phyloP scores from a whole-genome alignment of 306 rosid genomes.

The Mucuna pruriens region DNA sequence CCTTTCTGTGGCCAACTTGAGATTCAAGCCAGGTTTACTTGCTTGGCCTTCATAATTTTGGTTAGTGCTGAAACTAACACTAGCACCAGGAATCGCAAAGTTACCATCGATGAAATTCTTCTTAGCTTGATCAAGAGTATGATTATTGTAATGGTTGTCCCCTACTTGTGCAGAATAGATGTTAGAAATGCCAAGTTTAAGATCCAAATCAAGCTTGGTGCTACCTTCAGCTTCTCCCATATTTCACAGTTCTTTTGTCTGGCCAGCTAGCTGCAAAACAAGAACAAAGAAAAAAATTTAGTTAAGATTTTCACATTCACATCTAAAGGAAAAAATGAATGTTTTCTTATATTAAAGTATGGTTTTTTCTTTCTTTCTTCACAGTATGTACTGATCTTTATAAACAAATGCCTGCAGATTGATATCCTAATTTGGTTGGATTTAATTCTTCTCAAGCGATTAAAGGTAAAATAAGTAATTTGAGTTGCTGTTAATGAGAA shows the following conservation, averaged over 20 bases:
- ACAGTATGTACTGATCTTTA: background rate
- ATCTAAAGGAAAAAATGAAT: background rate
- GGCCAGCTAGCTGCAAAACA: background rate
- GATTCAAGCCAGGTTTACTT: background rate
- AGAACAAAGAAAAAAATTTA: background rate
- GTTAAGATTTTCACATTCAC: background rate
- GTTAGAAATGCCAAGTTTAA: no score
- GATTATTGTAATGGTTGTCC: background rate
- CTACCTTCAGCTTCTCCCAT: slow-evolving; percentile 22
- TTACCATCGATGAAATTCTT: background rate
- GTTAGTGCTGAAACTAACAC: background rate
- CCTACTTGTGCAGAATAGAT: background rate
- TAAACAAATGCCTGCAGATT: background rate
- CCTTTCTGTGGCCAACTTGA: background rate
- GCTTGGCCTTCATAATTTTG: background rate
- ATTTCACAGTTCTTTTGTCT: background rate
- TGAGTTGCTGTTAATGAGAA: no score
- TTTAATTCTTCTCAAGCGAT: no score
- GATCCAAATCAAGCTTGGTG: background rate
- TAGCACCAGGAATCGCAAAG: background rate
- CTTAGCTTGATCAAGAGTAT: background rate
- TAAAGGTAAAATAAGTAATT: no score
- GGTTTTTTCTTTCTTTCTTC: background rate
- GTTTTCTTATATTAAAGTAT: no score
- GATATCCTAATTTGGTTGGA: no score